phyloP scores from a whole-genome alignment of 2,329 filamentous ascomycete genomes.

The Stemphylium vesicarium region DNA sequence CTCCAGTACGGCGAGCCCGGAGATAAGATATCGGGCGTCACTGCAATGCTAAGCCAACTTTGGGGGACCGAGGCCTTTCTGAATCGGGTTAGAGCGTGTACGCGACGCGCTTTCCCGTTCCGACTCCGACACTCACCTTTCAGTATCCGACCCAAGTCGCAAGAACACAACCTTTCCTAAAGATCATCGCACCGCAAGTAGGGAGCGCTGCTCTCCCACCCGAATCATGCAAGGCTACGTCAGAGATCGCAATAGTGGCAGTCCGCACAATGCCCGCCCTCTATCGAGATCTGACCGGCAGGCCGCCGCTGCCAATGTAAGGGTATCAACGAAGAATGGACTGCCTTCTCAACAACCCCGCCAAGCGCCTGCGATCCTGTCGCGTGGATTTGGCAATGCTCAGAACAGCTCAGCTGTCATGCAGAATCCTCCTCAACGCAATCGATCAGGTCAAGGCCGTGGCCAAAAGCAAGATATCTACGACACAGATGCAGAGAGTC shows the following conservation, averaged over 20 bases:
- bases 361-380: constrained; percentile 2
- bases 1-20: constrained; percentile 9
- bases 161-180: background rate
- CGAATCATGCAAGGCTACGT: constrained; percentile 32
- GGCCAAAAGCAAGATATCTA: constrained; percentile 31
- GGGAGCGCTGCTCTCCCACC: background rate
- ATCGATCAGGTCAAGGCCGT: constrained; percentile 20
- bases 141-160: constrained; percentile 13
- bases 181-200: background rate
- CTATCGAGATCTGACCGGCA: constrained; percentile 20
- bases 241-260: constrained; percentile 19
- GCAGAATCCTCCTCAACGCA: constrained; percentile 23
- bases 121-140: constrained; percentile 25
- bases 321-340: constrained; percentile 19
- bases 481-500: constrained; percentile 48
- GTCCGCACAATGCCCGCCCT: constrained; percentile 22
- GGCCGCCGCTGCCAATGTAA: constrained; percentile 31
- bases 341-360: constrained; percentile 19
- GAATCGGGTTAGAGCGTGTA: constrained; percentile 25
- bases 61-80: constrained; percentile 14
- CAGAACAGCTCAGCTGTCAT: constrained; percentile 20
- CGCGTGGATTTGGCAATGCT: constrained; percentile 13
- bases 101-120: constrained; percentile 37
- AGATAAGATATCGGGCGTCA: constrained; percentile 40
- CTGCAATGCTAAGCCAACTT: constrained; percentile 16